Evolutionary conservation across 352 stramenopile genomes (phyloP), one percentile per base, ranked within the genome.

Genomic region (Pythium dissimile): DNA sequence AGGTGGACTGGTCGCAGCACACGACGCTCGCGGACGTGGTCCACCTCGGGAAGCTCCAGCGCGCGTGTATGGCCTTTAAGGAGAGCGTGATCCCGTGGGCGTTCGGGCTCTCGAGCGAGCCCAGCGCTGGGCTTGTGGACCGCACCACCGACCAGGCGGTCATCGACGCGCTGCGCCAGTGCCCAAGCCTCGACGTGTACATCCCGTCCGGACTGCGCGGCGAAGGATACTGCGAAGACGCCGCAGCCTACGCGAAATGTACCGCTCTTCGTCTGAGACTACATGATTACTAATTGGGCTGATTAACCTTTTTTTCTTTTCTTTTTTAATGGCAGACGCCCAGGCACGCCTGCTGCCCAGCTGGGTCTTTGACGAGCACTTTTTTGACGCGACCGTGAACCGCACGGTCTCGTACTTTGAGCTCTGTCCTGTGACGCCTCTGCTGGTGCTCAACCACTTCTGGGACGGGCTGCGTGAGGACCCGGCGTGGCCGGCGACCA

Each of bases 181-280:
- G 81, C 42, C 69, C 79, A 0, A 71, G 80, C n/a, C 48, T 92
- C 35, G 81, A 92, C 49, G 45, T 90, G n/a, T 89, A 79, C 63
- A 39, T 86, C 3, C 77, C 82, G 0, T 54, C 35, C 0, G 49
- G 62, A 0, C 48, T 85, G 23, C 62, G 77, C 23, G 72, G 68
- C 26, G 65, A 85, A 24, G 77, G 77, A 28, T 91, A 91, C 53
- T 91, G 81, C 61, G 81, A 91, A 60, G 81, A 91, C 59, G 73
- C 66, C 0, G 66, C 73, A 24, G 77, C 64, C 2, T 91, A 89
- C 53, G 60, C 69, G 30, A 86, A 87, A 55, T 85, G 78, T 88
- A 43, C 38, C n/a, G n/a, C n/a, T n/a, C n/a, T n/a, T n/a, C n/a
- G n/a, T n/a, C n/a, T n/a, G n/a, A n/a, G n/a, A n/a, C n/a, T n/a